phyloP scores from a whole-genome alignment of 2,329 filamentous ascomycete species.

The Cucurbitaria berberidis region DNA sequence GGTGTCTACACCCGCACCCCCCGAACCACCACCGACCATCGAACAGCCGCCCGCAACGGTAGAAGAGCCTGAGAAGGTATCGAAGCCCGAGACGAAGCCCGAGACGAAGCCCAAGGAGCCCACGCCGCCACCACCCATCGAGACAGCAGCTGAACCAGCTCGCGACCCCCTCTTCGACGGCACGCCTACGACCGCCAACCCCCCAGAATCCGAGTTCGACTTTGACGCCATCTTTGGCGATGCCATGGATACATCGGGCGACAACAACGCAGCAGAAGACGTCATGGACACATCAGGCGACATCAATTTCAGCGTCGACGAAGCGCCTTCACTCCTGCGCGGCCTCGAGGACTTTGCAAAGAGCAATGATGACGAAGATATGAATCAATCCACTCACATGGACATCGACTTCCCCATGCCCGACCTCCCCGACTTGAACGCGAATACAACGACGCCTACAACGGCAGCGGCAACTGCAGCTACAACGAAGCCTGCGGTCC shows the following conservation, averaged over 20 bases:
- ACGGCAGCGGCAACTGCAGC: neutral
- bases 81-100: slow-evolving; percentile 16
- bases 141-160: slow-evolving; percentile 20
- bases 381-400: slow-evolving; percentile 20
- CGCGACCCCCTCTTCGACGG: slow-evolving; percentile 41
- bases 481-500: slow-evolving; percentile 14
- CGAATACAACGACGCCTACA: slow-evolving; percentile 4
- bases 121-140: slow-evolving; percentile 15
- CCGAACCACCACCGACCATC: slow-evolving; percentile 6
- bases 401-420: slow-evolving; percentile 43
- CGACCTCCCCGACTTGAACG: slow-evolving; percentile 33
- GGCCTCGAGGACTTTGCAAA: slow-evolving; percentile 49
- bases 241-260: slow-evolving; percentile 31
- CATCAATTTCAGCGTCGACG: slow-evolving; percentile 43
- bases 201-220: slow-evolving; percentile 48
- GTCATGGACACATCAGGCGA: slow-evolving; percentile 37
- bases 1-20: slow-evolving; percentile 14
- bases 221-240: slow-evolving; percentile 48
- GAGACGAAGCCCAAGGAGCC: too few species aligned
- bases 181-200: slow-evolving; percentile 36
- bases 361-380: slow-evolving; percentile 21
- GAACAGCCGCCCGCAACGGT: slow-evolving; percentile 9
- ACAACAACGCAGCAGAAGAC: slow-evolving; percentile 19
- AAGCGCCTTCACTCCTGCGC: slow-evolving; percentile 39
- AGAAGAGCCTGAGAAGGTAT: slow-evolving; percentile 15